Percentiles rank a stretch among this genome's conserved stretches.
Evolutionary conservation across 2,329 filamentous ascomycete genomes (phyloP).

Genomic region (Albophoma yamanashiensis): DNA sequence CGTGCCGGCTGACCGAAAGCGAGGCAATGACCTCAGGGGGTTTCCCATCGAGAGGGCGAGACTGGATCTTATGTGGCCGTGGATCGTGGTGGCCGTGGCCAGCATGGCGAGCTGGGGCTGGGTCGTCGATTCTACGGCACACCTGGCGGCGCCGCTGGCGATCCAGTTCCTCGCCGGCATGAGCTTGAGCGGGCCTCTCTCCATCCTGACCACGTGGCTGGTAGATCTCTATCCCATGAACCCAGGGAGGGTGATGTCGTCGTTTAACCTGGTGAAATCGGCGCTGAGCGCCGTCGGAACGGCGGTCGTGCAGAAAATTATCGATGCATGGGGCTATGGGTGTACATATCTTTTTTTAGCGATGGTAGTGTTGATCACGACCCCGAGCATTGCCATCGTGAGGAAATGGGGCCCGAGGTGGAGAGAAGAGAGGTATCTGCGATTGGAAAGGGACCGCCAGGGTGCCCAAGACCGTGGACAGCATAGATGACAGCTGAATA

Average conservation of each 20-base stretch:
- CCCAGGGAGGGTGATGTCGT: constrained; percentile 28
- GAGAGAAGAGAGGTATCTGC: constrained; percentile 18
- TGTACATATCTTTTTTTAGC: constrained; percentile 25
- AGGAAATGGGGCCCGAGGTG: constrained; percentile 19
- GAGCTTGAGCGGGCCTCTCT: constrained; percentile 26
- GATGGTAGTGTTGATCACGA: constrained; percentile 15
- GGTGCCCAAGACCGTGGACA: neutral
- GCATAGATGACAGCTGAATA: neutral
- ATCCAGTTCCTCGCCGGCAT: constrained; percentile 27
- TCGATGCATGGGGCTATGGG: constrained; percentile 28
- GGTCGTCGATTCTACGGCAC: constrained; percentile 25
- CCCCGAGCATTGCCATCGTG: constrained; percentile 16
- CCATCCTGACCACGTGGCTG: constrained; percentile 27
- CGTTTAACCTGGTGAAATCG: constrained; percentile 30
- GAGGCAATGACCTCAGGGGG: constrained; percentile 21
- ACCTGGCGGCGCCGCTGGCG: constrained; percentile 28
- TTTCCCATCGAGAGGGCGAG: constrained; percentile 27
- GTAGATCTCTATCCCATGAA: constrained; percentile 31
- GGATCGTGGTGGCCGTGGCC: constrained; percentile 32
- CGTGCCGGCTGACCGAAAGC: constrained; percentile 35
- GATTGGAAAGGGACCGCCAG: constrained; percentile 3
- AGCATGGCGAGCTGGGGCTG: constrained; percentile 31
- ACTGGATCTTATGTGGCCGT: constrained; percentile 23
- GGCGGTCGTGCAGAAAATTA: constrained; percentile 27
- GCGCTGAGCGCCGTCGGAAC: constrained; percentile 27